A percentile compares a stretch with the other conserved stretches of the same genome.
These are phyloP conservation scores for Penicillium sp. DNA, from an alignment of 2,329 filamentous ascomycete species.

Conservation along the genomic window DNA sequence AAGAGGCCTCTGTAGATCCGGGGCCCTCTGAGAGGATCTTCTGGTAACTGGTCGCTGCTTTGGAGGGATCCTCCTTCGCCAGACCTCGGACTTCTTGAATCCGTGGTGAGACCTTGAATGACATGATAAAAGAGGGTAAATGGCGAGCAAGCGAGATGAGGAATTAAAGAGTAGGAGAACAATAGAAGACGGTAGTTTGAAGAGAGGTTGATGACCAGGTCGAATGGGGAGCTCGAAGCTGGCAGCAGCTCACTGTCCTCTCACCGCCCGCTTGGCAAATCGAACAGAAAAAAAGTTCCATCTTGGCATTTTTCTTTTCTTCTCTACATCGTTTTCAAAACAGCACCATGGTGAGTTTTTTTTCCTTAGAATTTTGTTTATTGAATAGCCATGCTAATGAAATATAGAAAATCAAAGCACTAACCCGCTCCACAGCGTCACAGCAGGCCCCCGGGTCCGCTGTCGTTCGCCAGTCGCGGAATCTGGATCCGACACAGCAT, in stretches of 20 bases:
- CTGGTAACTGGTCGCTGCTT: slow-evolving; percentile 82
- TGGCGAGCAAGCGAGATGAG: not conserved
- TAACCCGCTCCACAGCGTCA: slow-evolving; percentile 40
- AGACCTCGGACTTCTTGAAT: slow-evolving; percentile 84
- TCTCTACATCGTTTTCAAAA: slow-evolving; percentile 11
- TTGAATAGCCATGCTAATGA: slow-evolving; percentile 7
- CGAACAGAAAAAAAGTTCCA: slow-evolving; percentile 28
- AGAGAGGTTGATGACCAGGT: slow-evolving; percentile 14
- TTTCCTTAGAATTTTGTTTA: not conserved
- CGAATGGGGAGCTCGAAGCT: slow-evolving; percentile 23
- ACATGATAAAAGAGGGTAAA: slow-evolving; percentile 32
- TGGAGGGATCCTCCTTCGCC: slow-evolving; percentile 66
- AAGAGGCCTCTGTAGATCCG: slow-evolving; percentile 72
- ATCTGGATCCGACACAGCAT: slow-evolving; percentile 73
- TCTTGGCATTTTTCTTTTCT: slow-evolving; percentile 13
- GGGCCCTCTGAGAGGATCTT: slow-evolving; percentile 79
- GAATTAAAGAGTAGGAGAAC: slow-evolving; percentile 1
- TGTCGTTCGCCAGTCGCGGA: slow-evolving; percentile 40
- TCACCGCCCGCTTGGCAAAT: slow-evolving; percentile 31
- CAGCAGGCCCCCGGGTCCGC: slow-evolving; percentile 42
- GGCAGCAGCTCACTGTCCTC: slow-evolving; percentile 20
- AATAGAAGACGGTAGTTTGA: slow-evolving; percentile 11
- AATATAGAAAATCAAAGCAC: slow-evolving; percentile 49
- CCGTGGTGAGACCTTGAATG: slow-evolving; percentile 50
- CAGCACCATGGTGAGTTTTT: slow-evolving; percentile 26